These are phyloP conservation scores for Artemisia annua DNA, from an alignment of 129 eudicot genomes.

Conservation along the genomic window DNA sequence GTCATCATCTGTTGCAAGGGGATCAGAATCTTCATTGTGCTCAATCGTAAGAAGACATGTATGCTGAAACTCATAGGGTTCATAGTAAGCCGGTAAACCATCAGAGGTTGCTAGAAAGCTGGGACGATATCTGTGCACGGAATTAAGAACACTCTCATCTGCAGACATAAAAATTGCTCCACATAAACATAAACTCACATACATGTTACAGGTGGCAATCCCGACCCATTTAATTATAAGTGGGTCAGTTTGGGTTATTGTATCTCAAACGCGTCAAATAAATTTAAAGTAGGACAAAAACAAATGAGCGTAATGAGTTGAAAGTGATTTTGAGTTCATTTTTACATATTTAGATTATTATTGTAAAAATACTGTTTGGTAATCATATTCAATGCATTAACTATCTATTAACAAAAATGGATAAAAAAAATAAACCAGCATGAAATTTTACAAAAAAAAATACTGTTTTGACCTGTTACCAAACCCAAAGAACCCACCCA, in stretches of 20 bases:
- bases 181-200: constrained; percentile 9
- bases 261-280: not conserved
- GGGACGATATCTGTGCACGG: constrained; percentile 91
- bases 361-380: not conserved
- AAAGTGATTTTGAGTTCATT: not conserved
- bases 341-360: not conserved
- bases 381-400: constrained; percentile 1
- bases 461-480: not conserved
- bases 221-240: not conserved
- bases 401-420: not conserved
- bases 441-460: not conserved
- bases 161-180: constrained; percentile 25
- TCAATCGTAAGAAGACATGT: constrained; percentile 47
- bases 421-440: not conserved
- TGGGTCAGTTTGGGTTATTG: not conserved
- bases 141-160: constrained; percentile 69
- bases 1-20: constrained; percentile 44
- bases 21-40: constrained; percentile 37
- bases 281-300: not conserved
- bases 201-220: constrained; percentile 5
- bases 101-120: constrained; percentile 46
- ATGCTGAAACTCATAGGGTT: constrained; percentile 63
- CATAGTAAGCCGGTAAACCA: constrained; percentile 58
- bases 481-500: not conserved
- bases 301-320: not conserved